These are phyloP conservation scores for Hirschioporus abietinus DNA, from an alignment of 768 basidiomycete species.

Conservation along the genomic window DNA sequence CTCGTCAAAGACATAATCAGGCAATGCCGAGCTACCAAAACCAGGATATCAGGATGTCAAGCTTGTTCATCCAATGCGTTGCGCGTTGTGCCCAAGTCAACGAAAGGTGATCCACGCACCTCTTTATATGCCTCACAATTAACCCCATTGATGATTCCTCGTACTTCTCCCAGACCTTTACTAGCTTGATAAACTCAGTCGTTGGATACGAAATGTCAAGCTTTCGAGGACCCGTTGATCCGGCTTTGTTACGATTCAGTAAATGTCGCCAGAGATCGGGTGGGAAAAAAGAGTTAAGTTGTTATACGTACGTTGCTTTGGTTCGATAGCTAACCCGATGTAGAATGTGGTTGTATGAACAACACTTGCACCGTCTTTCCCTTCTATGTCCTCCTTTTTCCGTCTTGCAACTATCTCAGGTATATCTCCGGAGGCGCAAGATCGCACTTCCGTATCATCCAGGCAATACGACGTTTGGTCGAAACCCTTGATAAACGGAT, in stretches of 20 bases:
- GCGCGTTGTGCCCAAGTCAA: neutral
- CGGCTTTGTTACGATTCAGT: conserved; percentile 44
- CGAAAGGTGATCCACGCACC: conserved; percentile 37
- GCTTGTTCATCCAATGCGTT: neutral
- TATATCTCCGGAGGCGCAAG: conserved; percentile 84
- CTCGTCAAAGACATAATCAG: conserved; percentile 77
- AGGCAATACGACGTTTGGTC: conserved; percentile 82
- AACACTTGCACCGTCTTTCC: conserved; percentile 67
- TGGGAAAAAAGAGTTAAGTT: conserved; percentile 3
- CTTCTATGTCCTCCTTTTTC: conserved; percentile 73
- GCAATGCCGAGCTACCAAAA: conserved; percentile 57
- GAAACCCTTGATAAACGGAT: conserved; percentile 94
- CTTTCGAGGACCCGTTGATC: conserved; percentile 69
- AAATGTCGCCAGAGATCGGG: conserved; percentile 1
- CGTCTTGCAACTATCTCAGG: conserved; percentile 66
- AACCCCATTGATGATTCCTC: conserved; percentile 93
- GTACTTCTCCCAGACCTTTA: conserved; percentile 94
- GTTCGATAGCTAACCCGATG: conserved; percentile 89
- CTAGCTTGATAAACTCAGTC: conserved; percentile 88
- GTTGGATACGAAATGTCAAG: conserved; percentile 98
- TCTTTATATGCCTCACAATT: conserved; percentile 87
- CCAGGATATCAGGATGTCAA: neutral
- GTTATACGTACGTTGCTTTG: conserved; percentile 71
- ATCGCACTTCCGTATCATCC: conserved; percentile 80
- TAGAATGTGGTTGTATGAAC: conserved; percentile 98